phyloP scores from a whole-genome alignment of 208 protist genomes.

The Crithidia expoeki region DNA sequence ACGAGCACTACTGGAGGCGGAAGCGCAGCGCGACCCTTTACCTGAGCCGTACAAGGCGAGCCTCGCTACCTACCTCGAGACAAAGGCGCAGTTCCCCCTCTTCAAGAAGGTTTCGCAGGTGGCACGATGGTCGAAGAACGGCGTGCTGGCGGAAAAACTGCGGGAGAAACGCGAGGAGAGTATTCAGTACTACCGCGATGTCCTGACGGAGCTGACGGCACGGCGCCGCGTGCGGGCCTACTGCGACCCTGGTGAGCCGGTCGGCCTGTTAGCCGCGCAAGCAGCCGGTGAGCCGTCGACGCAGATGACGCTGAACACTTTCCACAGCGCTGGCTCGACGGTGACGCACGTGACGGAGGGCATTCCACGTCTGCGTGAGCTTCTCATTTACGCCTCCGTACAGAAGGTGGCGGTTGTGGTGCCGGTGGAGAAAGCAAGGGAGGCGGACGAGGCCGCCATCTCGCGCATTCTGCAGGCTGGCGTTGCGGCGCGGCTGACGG shows the following conservation, averaged over 20 bases:
- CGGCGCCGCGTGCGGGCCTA: constrained; percentile 63
- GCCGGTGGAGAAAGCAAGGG: constrained; percentile 71
- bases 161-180: constrained; percentile 57
- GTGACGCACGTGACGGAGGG: constrained; percentile 99
- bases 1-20: constrained; percentile 36
- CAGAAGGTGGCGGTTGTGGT: constrained; percentile 84
- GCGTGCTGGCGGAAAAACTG: constrained; percentile 58
- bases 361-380: constrained; percentile 98
- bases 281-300: constrained; percentile 99
- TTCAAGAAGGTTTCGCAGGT: constrained; percentile 84
- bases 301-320: constrained; percentile 99
- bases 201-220: constrained; percentile 67
- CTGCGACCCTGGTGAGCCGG: constrained; percentile 94
- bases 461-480: constrained; percentile 58
- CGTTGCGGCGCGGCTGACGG: constrained; percentile 52
- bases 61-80: constrained; percentile 58
- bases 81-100: constrained; percentile 67
- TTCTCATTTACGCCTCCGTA: constrained; percentile 98
- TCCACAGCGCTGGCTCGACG: constrained; percentile 99
- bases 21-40: constrained; percentile 60
- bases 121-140: constrained; percentile 63
- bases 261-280: constrained; percentile 98
- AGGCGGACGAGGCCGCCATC: constrained; percentile 73
- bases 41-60: constrained; percentile 44
- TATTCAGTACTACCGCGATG: constrained; percentile 60